These are phyloP conservation scores for Cardiospermum halicacabum DNA, from an alignment of 345 rosid genomes.

Conservation along the genomic window DNA sequence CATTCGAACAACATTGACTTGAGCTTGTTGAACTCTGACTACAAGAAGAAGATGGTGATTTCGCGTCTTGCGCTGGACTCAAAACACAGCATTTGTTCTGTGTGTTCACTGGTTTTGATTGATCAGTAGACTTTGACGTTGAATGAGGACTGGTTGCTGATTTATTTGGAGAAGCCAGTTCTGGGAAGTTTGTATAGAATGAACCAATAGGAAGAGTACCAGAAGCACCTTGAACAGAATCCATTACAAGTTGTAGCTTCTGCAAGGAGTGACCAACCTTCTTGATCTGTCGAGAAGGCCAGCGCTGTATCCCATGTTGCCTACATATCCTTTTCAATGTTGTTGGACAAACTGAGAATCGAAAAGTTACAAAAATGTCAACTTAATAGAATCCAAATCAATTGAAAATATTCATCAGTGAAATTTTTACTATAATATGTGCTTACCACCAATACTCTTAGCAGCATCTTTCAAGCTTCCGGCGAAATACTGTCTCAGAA, in stretches of 20 bases:
- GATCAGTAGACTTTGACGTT: conserved; percentile 18
- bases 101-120: conserved; percentile 20
- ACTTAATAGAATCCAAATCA: not conserved
- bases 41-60: conserved; percentile 64
- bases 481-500: conserved; percentile 67
- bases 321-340: conserved; percentile 95
- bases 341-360: conserved; percentile 88
- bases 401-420: not conserved
- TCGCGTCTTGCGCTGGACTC: conserved; percentile 24
- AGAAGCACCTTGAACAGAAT: conserved; percentile 73
- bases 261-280: conserved; percentile 87
- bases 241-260: conserved; percentile 72
- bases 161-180: conserved; percentile 47
- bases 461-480: conserved; percentile 97
- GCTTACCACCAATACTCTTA: conserved; percentile 82
- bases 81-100: conserved; percentile 27
- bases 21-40: conserved; percentile 78
- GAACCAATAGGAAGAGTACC: conserved; percentile 63
- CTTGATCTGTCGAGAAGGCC: conserved; percentile 98
- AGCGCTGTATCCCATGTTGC: conserved; percentile 78
- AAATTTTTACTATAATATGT: not conserved
- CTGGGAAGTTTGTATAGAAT: conserved; percentile 64
- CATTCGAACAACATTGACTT: conserved; percentile 69
- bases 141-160: conserved; percentile 30
- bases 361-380: conserved; percentile 18